Base-by-base conservation (phyloP, 176 grass and related monocot genomes). In the Lolium perenne region DNA sequence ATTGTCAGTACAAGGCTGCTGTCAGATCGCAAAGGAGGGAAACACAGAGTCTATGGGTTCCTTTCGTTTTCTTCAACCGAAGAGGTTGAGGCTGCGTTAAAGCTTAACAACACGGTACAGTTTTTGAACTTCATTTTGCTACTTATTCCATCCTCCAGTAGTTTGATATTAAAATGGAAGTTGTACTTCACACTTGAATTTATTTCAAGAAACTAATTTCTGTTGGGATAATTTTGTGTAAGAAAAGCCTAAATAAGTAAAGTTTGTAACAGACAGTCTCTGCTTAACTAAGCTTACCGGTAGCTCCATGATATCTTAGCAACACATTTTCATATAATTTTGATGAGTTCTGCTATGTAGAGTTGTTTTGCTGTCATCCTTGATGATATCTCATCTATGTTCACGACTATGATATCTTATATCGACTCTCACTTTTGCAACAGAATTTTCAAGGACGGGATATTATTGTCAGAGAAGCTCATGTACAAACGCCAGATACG, bases 1-100 rank as follows among this genome's bases (percentile, higher is more conserved):
- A 56, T 97, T 58, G 89, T 94, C 40, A 97, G 89, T 57, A 86
- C 91, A 15, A 94, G 91, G 32, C 57, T 97, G 53, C 50, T 94
- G 11, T 64, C 86, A 25, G 91, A 97, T 74, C 91, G 91, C 45
- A 97, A 97, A 88, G 89, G 87, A 32, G 89, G 94, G 53, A 94
- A 86, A 70, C 83, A 85, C 22, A 81, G 94, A 55, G 87, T 84
- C 7, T 94, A 97, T 77, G 89, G 84, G 53, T 97, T 97, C 86
- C 38, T 97, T 74, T 94, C 91, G 0, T 97, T 94, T 82, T 76
- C 87, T 91, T 88, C 84, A 22, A 73, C 89, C 11, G 79, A 88
- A 54, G 94, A 97, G 79, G 74, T 89, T 66, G 59, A 89, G 46
- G 89, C 81, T 21, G 89, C 91, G 0, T 10, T 94, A 47, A 65